Evolutionary conservation across 2,329 filamentous ascomycete genomes (phyloP), one percentile per base, ranked within the genome.

Genomic region (Ceratocystis lukuohia): DNA sequence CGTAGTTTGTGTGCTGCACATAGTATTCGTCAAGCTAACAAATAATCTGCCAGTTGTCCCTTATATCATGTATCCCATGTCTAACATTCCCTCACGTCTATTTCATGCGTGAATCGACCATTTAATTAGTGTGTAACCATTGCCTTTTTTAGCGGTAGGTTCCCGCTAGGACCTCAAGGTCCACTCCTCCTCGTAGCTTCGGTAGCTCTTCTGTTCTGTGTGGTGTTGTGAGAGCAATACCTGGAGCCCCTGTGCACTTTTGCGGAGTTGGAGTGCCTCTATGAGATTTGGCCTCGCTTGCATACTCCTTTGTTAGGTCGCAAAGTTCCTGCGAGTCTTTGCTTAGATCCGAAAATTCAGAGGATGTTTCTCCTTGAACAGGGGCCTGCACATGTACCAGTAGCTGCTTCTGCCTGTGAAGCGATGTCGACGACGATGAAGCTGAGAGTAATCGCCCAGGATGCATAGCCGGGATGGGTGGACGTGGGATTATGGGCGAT

Each of bases 401-500:
- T 8, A 25, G 37, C 50, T 65, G 64, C 15, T 59, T 57, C 41
- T 45, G 22, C 17, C 15, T 61, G 61, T 63, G 45, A 22, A 53
- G 45, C 17, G 45, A 63, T 22, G 53, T 45, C 17, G 53, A 59
- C 3, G 64, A 65, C 41, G 50, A 65, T 8, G 64, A 57, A n/a
- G 64, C 56, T 10, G 53, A 61, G 20, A 66, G 65, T 6, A 50
- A 48, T 22, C 66, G 64, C 2, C 66, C 66, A 12, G 66, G 66
- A 61, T 68, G 66, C 64, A 68, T 65, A 37, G 64, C 63, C 20
- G 66, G 66, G n/a, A 68, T 57, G 4, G 66, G 66, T 20, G 66
- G 44, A 2, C 57, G 56, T n/a, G 66, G 56, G 15, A 67, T 44
- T 25, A 65, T 67, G 8, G 66, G 66, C 7, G 62, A 62, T 30